Evolutionary conservation across 2,329 filamentous ascomycete species (phyloP).

Genomic region (Calonectria crousiana): DNA sequence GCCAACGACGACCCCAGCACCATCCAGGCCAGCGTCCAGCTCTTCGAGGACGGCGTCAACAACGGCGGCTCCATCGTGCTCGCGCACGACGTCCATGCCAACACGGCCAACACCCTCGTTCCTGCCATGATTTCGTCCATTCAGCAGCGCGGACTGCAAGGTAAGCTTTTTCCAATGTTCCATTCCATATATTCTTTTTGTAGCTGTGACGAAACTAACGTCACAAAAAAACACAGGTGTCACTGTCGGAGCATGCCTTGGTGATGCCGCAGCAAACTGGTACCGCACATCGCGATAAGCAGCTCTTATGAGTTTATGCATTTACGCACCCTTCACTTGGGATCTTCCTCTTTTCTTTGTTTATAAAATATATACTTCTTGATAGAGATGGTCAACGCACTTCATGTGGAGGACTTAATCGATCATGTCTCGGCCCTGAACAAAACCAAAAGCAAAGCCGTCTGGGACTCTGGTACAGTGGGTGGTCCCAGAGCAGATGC

Average conservation of each 20-base stretch:
- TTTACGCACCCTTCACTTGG: too few relatives aligned
- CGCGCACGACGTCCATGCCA: conserved; percentile 59
- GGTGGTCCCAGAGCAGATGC: not conserved
- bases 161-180: not conserved
- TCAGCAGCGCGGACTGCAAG: not conserved
- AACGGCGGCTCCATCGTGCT: conserved; percentile 59
- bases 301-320: not conserved
- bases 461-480: too few relatives aligned
- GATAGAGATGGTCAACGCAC: not conserved
- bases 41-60: conserved; percentile 46
- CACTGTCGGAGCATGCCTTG: conserved; percentile 43
- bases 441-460: not conserved
- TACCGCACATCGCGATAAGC: conserved; percentile 21
- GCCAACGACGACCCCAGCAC: conserved; percentile 48
- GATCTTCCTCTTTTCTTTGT: not conserved
- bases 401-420: not conserved
- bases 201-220: not conserved
- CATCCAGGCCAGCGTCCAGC: conserved; percentile 29
- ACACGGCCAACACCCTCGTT: conserved; percentile 51
- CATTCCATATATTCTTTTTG: not conserved
- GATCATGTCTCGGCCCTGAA: not conserved
- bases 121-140: conserved; percentile 14
- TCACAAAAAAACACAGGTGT: conserved; percentile 24
- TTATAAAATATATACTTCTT: not conserved
- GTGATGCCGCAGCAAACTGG: conserved; percentile 24